A percentile compares a stretch with the other conserved stretches of the same genome.
These are phyloP conservation scores for Aegilops tauschii DNA, from an alignment of 176 grass and related monocot species.

Conservation along the genomic window DNA sequence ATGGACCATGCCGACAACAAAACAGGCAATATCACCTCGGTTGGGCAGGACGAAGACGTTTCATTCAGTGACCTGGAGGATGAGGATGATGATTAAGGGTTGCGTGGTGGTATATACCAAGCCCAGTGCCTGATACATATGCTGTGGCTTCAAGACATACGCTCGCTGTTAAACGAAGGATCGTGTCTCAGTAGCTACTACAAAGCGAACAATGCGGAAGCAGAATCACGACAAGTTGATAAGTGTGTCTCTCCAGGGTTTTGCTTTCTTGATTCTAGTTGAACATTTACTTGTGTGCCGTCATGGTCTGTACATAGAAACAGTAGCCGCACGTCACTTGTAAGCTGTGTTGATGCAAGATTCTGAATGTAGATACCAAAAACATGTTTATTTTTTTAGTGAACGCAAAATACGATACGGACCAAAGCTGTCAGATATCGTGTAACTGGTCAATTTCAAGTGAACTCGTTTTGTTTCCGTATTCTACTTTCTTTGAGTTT, in stretches of 20 bases:
- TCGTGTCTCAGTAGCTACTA: neutral
- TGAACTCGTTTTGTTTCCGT: neutral
- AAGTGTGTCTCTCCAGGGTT: neutral
- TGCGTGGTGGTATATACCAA: neutral
- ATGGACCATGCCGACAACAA: slow-evolving; percentile 25
- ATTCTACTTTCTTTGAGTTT: neutral
- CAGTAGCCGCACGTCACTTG: neutral
- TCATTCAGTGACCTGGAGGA: slow-evolving; percentile 83
- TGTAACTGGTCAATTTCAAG: neutral
- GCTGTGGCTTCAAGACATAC: slow-evolving; percentile 14
- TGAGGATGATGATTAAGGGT: slow-evolving; percentile 38
- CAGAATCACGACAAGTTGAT: neutral
- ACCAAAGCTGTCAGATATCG: neutral
- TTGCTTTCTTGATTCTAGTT: neutral
- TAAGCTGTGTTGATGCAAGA: neutral
- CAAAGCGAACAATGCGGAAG: neutral
- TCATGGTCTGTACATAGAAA: slow-evolving; percentile 31
- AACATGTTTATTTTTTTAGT: neutral
- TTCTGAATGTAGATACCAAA: slow-evolving; percentile 11
- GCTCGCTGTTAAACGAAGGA: neutral
- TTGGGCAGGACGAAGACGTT: slow-evolving; percentile 55
- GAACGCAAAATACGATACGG: neutral
- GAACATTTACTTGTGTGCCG: neutral
- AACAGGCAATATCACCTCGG: slow-evolving; percentile 10
- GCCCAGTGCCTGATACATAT: neutral